Evolutionary conservation across 139 green algal genomes (phyloP).

Genomic region (Chlorella sp.): DNA sequence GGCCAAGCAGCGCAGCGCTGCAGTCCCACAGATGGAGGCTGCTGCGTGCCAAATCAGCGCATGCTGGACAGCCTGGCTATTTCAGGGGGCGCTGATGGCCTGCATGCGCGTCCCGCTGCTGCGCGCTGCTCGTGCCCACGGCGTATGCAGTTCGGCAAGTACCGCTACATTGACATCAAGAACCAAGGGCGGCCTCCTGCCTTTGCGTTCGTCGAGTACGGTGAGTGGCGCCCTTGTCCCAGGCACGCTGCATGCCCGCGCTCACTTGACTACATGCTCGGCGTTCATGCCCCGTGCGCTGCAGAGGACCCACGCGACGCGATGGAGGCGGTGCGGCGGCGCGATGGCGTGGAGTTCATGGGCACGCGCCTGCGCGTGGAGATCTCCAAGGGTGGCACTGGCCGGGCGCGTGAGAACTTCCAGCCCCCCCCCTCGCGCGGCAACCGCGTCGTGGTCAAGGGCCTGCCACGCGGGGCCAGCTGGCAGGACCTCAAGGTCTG

Average conservation of each 20-base stretch:
- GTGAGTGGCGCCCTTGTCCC: too few relatives aligned
- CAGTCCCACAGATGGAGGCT: too few relatives aligned
- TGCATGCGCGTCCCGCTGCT: too few relatives aligned
- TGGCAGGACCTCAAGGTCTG: conserved; percentile 93
- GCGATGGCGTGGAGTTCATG: conserved; percentile 85
- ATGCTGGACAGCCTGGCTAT: too few relatives aligned
- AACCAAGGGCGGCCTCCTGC: conserved; percentile 65
- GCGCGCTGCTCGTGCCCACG: too few relatives aligned
- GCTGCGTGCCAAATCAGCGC: too few relatives aligned
- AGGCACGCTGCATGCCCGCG: too few relatives aligned
- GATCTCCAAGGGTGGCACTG: conserved; percentile 24
- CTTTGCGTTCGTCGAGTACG: conserved; percentile 88
- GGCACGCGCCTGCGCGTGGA: conserved; percentile 57
- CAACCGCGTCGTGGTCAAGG: conserved; percentile 52
- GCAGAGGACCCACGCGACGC: conserved; percentile 57
- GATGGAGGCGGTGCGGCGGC: conserved; percentile 69
- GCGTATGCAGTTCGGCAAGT: conserved; percentile 74
- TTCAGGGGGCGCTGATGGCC: too few relatives aligned
- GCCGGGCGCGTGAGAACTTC: background rate
- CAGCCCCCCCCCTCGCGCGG: conserved; percentile 21
- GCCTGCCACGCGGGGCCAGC: conserved; percentile 60
- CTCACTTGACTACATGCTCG: too few relatives aligned
- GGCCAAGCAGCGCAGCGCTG: too few relatives aligned
- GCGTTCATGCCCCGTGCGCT: too few relatives aligned
- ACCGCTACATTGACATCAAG: conserved; percentile 84